Conservation (phyloP, 768 basidiomycete species). For the Lactifluus piperatus region DNA sequence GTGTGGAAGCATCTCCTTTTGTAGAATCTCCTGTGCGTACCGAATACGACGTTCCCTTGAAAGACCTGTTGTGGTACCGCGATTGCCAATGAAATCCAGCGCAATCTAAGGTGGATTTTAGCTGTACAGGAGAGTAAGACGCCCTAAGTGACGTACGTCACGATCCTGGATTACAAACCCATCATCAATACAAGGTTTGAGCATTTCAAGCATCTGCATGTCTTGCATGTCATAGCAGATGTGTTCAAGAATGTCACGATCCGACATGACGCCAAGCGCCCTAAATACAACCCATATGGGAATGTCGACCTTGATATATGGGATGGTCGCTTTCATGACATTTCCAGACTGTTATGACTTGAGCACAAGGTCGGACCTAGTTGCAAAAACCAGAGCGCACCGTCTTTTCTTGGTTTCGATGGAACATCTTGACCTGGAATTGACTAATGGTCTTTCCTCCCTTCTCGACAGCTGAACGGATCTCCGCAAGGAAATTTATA, state of each 20-base stretch:
- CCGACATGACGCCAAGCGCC: slow-evolving; percentile 93
- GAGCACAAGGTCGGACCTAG: slow-evolving; percentile 12
- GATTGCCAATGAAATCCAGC: slow-evolving; percentile 95
- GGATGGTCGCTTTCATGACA: slow-evolving; percentile 94
- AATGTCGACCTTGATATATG: slow-evolving; percentile 97
- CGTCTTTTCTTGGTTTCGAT: slow-evolving; percentile 79
- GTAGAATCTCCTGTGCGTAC: slow-evolving; percentile 94
- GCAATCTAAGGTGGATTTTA: slow-evolving; percentile 40
- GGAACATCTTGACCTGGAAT: slow-evolving; percentile 97
- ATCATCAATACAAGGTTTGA: slow-evolving; percentile 97
- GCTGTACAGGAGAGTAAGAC: not conserved
- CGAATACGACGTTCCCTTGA: slow-evolving; percentile 88
- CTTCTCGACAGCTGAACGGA: slow-evolving; percentile 94
- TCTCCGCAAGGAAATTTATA: slow-evolving; percentile 92
- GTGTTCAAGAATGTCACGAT: slow-evolving; percentile 94
- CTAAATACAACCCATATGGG: slow-evolving; percentile 99
- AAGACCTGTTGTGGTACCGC: slow-evolving; percentile 90
- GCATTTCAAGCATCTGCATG: slow-evolving; percentile 91
- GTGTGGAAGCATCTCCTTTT: slow-evolving; percentile 98
- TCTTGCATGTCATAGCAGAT: slow-evolving; percentile 99
- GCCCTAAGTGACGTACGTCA: slow-evolving; percentile 44
- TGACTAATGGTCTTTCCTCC: slow-evolving; percentile 97
- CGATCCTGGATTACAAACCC: slow-evolving; percentile 97
- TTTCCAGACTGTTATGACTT: slow-evolving; percentile 54
- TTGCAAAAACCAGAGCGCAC: slow-evolving; percentile 37